Evolutionary conservation across 2,329 filamentous ascomycete species (phyloP), one percentile per base, ranked within the genome.

Genomic region (Ascochyta rabiei): DNA sequence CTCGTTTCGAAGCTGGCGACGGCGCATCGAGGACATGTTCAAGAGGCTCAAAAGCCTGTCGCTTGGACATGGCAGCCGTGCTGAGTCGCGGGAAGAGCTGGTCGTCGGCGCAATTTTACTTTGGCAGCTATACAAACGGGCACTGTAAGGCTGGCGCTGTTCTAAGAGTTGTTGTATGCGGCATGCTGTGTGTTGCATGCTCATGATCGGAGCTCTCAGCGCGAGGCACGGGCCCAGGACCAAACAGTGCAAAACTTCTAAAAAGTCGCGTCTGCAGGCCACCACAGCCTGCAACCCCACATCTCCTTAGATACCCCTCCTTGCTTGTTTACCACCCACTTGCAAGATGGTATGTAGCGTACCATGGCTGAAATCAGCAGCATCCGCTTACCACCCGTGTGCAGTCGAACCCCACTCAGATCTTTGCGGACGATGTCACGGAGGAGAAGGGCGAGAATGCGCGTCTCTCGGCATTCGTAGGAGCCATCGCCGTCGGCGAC

Each of bases 361-460:
- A 21, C 18, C 15, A 15, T 38, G 23, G 16, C 39, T 24, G 16
- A 13, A 33, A 37, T 28, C 6, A 6, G 28, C 8, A 13, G 26
- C 23, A 15, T 37, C 40, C 42, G 44, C 63, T 71, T 43, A 71
- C 34, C 21, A 43, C 12, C 7, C 13, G 48, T 31, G 53, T 77
- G 75, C 74, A 76, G 52, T 70, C 76, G 58, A 95, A 92, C 80
- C 93, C 93, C 71, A 96, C 92, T 61, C 93, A 98, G 80, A 98
- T 98, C 82, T 98, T 98, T 80, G 91, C 92, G 71, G 91, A 97
- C 78, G 93, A 96, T 76, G 95, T 96, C 66, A 95, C 89, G 53
- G 91, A 98, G 80, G 93, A 98, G 82, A 98, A 96, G 82, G 95
- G 95, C 71, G 93, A 98, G 82, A 98, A 98, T 89, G 93, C 95